Percentiles rank a stretch among this genome's conserved stretches.
phyloP scores from a whole-genome alignment of 2,329 filamentous ascomycete species.

The Malbranchea cinnamomea region DNA sequence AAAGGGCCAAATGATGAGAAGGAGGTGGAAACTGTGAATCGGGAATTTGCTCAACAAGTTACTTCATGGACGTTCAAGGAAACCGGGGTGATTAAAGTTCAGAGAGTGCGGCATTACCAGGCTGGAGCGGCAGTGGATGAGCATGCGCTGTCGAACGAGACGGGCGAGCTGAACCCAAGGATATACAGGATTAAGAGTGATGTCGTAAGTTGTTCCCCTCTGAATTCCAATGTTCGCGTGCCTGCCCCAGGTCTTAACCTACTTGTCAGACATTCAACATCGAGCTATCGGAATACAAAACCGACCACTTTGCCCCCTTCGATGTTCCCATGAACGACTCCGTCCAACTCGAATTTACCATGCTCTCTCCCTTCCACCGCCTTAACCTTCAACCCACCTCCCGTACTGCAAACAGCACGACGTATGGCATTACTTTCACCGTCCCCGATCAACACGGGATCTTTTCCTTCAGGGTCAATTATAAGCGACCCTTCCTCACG shows the following conservation, averaged over 20 bases:
- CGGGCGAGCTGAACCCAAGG: constrained; percentile 48
- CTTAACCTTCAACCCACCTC: constrained; percentile 49
- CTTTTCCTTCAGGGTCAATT: constrained; percentile 96
- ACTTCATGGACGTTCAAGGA: constrained; percentile 97
- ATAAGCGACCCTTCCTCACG: constrained; percentile 85
- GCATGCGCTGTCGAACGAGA: constrained; percentile 37
- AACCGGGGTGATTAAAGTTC: constrained; percentile 73
- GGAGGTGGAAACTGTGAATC: constrained; percentile 55
- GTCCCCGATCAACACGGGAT: constrained; percentile 96
- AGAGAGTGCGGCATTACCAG: constrained; percentile 63
- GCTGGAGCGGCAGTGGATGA: constrained; percentile 37
- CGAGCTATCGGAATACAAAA: constrained; percentile 71
- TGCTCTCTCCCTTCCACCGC: constrained; percentile 96
- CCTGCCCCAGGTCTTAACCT: constrained; percentile 13
- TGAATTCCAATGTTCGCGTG: constrained; percentile 5
- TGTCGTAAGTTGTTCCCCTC: constrained; percentile 51
- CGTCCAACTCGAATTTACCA: constrained; percentile 91
- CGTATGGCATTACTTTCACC: constrained; percentile 62
- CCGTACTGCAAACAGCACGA: constrained; percentile 50
- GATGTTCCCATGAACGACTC: constrained; percentile 52
- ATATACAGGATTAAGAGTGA: constrained; percentile 96
- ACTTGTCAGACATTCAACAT: constrained; percentile 61
- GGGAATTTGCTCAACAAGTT: constrained; percentile 69
- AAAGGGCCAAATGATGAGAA: constrained; percentile 39
- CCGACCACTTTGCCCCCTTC: constrained; percentile 63